Base-by-base conservation (phyloP, 2,329 filamentous ascomycete species). In the Colletotrichum sp. region DNA sequence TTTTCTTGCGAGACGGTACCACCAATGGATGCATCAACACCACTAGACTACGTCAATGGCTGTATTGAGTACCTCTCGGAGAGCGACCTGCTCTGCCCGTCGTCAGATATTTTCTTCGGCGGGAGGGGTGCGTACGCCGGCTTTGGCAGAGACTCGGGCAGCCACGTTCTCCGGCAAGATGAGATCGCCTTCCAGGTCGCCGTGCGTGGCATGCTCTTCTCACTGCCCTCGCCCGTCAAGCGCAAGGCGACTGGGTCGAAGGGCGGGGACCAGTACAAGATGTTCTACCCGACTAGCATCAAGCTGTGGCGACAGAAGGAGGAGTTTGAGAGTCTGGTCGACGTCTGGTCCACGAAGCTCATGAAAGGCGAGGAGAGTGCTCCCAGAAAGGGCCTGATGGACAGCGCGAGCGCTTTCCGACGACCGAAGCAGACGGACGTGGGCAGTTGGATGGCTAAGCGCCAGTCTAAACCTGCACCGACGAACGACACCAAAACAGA, bases 171-270 rank as follows among this genome's bases (percentile, higher is more conserved):
- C 12, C 93, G 96, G 8, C 96, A 99, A 84, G 96, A 98, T 78
- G 97, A 99, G 82, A 96, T 99, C 82, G 93, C 94, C 28, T 99
- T 98, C 78, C 95, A 99, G 79, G 93, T 96, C 22, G 96, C 96
- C 6, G 95, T 98, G 0, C 92, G 96, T 15, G 97, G 97, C 1
- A 86, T 99, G 66, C 85, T 98, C 1, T 98, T 98, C 82, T 93
- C 93, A 12, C 89, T 99, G 3, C 97, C 97, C 3, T 91, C 91
- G 79, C 96, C 96, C 0, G 97, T 99, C 12, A 96, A 95, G 82
- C 90, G 93, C n/a, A 89, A 89, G 88, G 83, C 87, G 80, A 81
- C 86, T 81, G 80, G 81, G 80, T 86, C 81, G 83, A 88, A 76
- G 82, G 85, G 78, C 84, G 88, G 64, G 84, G 95, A 96, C 80